Base-by-base conservation (phyloP, 805 yeast genomes). In the Pichia californica region DNA sequence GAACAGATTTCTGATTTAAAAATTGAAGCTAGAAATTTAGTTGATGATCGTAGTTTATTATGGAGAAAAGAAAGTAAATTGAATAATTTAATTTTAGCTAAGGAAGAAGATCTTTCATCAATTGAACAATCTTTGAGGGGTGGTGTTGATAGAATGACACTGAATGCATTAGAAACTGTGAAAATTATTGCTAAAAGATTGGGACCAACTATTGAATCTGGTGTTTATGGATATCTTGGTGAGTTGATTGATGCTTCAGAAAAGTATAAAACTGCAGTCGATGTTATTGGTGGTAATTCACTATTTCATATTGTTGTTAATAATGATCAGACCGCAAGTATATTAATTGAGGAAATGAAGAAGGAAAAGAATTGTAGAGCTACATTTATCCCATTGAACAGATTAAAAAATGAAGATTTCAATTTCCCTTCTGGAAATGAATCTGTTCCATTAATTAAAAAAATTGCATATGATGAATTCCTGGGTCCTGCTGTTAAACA, bases 241-340 rank as follows among this genome's bases (percentile, higher is more conserved):
- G 95, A 88, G 50, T 67, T 93, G 27, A 83, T 93, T 41, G 73
- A 73, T 44, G 91, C 87, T 4, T 83, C 83, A 50, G 88, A 83
- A 42, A 85, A 85, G 55, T 89, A 87, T 57, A 82, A 82, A 56
- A 74, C 80, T 1, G 95, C 97, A 1, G 86, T 82, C 1, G 98
- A 93, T 58, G 89, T 84, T 2, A 76, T 88, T 38, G 97, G 95
- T 19, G 97, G 97, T 1, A 80, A 77, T 47, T 75, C 94, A 3
- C 65, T 93, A 41, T 89, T 88, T 55, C 87, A 91, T 58, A 79
- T 91, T 26, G 93, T 93, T 20, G 98, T 91, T 13, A 95, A 88
- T 55, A 80, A 73, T 33, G 96, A 91, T 48, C 79, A 74, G 41
- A 86, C 95, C 3, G 98, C 97, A 0, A 71, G 87, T 10, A 59